phyloP scores from a whole-genome alignment of 768 basidiomycete species.

The Pleurotus tuber-regium region DNA sequence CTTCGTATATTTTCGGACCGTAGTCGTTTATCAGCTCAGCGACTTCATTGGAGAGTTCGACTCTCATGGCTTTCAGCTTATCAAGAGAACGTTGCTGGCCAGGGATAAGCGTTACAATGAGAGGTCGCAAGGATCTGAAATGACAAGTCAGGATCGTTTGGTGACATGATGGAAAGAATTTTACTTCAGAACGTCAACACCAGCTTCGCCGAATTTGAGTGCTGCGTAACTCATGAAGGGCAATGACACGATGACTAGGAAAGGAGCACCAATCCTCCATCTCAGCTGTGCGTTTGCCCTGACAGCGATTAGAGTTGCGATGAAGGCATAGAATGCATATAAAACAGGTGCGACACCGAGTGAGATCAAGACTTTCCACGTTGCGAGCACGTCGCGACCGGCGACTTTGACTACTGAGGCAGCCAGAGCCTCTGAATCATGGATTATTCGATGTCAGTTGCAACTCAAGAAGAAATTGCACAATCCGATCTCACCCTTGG shows the following conservation, averaged over 20 bases:
- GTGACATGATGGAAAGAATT: neutral
- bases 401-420: conserved; percentile 94
- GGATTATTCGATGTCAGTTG: neutral
- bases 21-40: conserved; percentile 83
- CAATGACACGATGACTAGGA: conserved; percentile 67
- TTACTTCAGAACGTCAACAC: conserved; percentile 94
- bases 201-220: conserved; percentile 96
- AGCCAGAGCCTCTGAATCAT: conserved; percentile 81
- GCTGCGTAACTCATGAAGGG: conserved; percentile 93
- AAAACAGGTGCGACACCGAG: conserved; percentile 86
- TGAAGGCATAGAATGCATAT: conserved; percentile 78
- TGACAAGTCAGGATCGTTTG: conserved; percentile 8
- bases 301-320: conserved; percentile 72
- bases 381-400: conserved; percentile 94
- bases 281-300: conserved; percentile 59
- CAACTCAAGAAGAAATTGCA: neutral
- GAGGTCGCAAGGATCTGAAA: conserved; percentile 80
- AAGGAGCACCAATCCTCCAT: conserved; percentile 74
- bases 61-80: conserved; percentile 69
- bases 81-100: conserved; percentile 83
- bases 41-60: conserved; percentile 79
- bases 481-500: conserved; percentile 68
- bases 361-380: conserved; percentile 96
- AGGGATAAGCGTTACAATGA: conserved; percentile 84
- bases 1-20: conserved; percentile 82